phyloP scores from a whole-genome alignment of 2,329 filamentous ascomycete species.

The Colletotrichum scovillei region DNA sequence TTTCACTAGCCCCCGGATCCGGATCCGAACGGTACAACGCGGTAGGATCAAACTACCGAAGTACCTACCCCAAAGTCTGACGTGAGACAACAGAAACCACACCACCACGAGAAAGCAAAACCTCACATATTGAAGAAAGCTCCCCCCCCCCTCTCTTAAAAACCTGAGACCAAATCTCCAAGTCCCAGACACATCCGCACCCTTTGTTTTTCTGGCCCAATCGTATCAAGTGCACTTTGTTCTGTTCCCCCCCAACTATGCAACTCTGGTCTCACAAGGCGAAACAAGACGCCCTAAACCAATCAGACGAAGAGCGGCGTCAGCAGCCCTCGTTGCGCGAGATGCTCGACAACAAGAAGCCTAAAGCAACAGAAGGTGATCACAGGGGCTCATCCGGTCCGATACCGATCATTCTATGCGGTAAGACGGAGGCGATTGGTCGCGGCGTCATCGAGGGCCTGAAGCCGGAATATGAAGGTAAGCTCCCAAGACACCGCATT shows the following conservation, averaged over 20 bases:
- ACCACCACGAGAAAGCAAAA: neutral
- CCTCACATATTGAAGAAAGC: no score
- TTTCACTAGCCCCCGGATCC: neutral
- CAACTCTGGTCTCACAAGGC: conserved; percentile 15
- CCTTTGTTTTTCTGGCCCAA: no score
- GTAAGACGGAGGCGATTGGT: conserved; percentile 40
- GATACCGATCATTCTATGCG: conserved; percentile 41
- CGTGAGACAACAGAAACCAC: neutral
- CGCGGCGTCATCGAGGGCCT: conserved; percentile 39
- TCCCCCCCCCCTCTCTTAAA: no score
- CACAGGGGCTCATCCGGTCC: neutral
- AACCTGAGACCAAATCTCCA: neutral
- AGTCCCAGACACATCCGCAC: neutral
- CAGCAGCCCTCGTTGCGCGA: neutral
- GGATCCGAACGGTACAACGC: neutral
- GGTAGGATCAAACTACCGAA: no score
- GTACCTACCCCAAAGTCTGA: neutral
- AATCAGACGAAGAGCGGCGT: neutral
- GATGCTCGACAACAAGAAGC: neutral
- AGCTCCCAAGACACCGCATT: neutral
- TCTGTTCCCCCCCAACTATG: neutral
- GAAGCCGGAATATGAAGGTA: conserved; percentile 42
- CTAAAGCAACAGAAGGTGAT: neutral
- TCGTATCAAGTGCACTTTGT: neutral
- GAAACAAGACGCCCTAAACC: neutral